Base-by-base conservation (phyloP, 306 rosid species). In the Pyrus communis region DNA sequence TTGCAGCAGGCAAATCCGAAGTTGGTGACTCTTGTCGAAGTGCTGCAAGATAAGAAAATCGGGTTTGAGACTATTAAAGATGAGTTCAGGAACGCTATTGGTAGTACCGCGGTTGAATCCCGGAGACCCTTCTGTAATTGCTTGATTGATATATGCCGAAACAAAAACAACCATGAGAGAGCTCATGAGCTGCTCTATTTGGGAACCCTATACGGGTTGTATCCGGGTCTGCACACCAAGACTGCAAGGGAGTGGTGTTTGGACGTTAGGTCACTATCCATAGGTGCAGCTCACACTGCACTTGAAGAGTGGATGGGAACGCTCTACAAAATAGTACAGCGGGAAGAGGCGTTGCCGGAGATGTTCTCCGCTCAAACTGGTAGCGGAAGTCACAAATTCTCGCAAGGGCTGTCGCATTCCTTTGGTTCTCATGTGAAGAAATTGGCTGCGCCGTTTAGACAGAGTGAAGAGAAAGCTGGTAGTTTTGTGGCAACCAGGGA, bases 291-390 rank as follows among this genome's bases (percentile, higher is more conserved):
- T 64, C 84, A 83, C 33, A 96, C 99, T 11, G 98, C 96, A 35
- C 87, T 92, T 1, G 98, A 92, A 84, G 98, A 92, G 82, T 96
- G 99, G 99, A 89, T 96, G 96, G 79, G 82, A 76, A 89, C 99
- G 27, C 87, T 91, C 30, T 75, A 83, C 78, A 87, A 88, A 75
- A 87, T 96, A 15, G 86, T 91, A 38, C 88, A 88, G 78, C 83
- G 88, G 27, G 79, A 89, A 14, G 97, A 82, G 84, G 79, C 75
- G 18, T 75, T 96, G 60, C 98, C 97, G 0, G 88, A 84, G 77
- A 59, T 86, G 40, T 79, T 92, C 68, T 81, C 87, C 4, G 98
- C 99, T 35, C 99, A 91, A 82, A 89, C 96, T 1, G 97, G 98
- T 22, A 84, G 89, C 0, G 98, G 97, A 68, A 84, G 85, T 74